These are phyloP conservation scores for Arthrobotrys iridis DNA, from an alignment of 2,329 filamentous ascomycete genomes.

Conservation along the genomic window DNA sequence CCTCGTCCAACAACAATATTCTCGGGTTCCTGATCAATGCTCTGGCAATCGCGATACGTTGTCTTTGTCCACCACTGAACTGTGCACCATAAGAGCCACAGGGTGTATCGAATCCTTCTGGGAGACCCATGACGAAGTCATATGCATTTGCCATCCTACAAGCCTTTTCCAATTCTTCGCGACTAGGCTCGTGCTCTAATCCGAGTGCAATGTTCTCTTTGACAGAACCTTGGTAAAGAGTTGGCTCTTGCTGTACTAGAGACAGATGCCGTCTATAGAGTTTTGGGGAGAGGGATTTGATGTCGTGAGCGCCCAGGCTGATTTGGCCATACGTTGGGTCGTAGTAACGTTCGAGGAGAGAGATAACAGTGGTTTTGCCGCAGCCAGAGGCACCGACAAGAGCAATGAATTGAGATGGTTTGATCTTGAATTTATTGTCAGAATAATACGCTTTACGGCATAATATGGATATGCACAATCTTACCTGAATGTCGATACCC, in stretches of 20 bases:
- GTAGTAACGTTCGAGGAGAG: slow-evolving; percentile 71
- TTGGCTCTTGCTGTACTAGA: slow-evolving; percentile 65
- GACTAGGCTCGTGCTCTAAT: slow-evolving; percentile 66
- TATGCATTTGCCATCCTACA: slow-evolving; percentile 74
- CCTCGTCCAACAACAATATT: slow-evolving; percentile 76
- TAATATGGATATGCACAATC: neutral
- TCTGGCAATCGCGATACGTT: slow-evolving; percentile 75
- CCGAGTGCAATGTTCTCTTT: slow-evolving; percentile 58
- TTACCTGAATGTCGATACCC: slow-evolving; percentile 62
- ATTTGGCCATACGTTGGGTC: slow-evolving; percentile 68
- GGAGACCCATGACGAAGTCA: slow-evolving; percentile 75
- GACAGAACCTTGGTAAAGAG: slow-evolving; percentile 64
- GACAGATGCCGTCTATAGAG: slow-evolving; percentile 63
- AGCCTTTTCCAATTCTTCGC: slow-evolving; percentile 66
- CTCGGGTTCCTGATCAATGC: slow-evolving; percentile 74
- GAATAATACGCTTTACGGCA: neutral
- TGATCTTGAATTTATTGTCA: slow-evolving; percentile 59
- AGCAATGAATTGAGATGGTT: slow-evolving; percentile 66
- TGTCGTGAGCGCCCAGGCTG: slow-evolving; percentile 68
- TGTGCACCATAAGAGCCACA: slow-evolving; percentile 74
- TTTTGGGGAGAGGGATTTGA: slow-evolving; percentile 61
- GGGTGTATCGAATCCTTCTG: slow-evolving; percentile 74
- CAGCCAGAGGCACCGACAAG: slow-evolving; percentile 70
- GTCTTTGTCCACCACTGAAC: slow-evolving; percentile 77
- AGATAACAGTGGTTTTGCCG: slow-evolving; percentile 61